Base-by-base conservation (phyloP, 495 filamentous ascomycete genomes). In the Daldinia concentrica region DNA sequence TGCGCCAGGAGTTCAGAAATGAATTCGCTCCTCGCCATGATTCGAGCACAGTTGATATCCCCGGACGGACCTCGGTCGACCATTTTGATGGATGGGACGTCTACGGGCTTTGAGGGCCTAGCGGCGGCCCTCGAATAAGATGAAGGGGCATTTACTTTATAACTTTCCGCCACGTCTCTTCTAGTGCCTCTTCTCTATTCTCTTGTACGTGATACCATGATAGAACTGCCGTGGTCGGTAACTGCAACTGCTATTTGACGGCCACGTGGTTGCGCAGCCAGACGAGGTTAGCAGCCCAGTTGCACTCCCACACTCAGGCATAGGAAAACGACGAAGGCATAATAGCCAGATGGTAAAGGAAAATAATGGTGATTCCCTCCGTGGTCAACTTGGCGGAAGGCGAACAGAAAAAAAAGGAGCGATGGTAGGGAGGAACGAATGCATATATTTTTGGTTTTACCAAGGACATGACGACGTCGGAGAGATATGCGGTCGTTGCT, bases 1-100 rank as follows among this genome's bases (percentile, higher is more conserved):
- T 93, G 48, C 83, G 86, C 4, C 78, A 87, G 73, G 90, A 92
- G 76, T 76, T 92, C 19, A 84, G 89, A 69, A 84, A 82, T 30
- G 90, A 92, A 81, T 86, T 81, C 76, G 75, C 77, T 51, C 81
- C 81, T n/a, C 69, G 66, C 48, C 71, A 75, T 52, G 58, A 74
- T 50, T 48, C 64, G 39, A 66, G 32, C 54, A 74, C 43, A 67
- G 66, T 55, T 56, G 59, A 65, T 22, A 66, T 36, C 37, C 54
- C 50, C 30, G 55, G 43, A 17, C 48, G 41, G 41, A 62, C 55
- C 9, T 74, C 58, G 27, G 73, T 45, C 37, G 79, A 81, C 62
- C 69, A 79, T 57, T 76, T 81, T 30, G 85, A 86, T 69, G 84
- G 84, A 41, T 87, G 85, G 85, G 81, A 79, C 59, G 66, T 87